Evolutionary conservation across 495 filamentous ascomycete species (phyloP).

Genomic region (Cercophora sp.): DNA sequence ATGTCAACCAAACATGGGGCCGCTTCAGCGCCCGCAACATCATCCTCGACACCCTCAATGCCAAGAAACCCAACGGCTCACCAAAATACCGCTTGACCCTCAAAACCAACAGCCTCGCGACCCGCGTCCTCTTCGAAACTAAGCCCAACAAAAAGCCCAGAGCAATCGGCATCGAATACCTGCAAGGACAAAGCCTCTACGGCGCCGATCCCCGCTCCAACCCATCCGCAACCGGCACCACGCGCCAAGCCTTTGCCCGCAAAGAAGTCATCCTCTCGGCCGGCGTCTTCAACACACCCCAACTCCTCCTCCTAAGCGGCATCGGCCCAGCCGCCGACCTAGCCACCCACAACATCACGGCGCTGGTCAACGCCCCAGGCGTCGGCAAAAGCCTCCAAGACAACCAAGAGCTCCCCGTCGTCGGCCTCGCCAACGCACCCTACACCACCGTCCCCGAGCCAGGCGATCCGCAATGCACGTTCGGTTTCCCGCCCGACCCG

Average conservation of each 20-base stretch:
- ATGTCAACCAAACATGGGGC: slow-evolving; percentile 26
- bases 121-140: too few relatives aligned
- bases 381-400: slow-evolving; percentile 55
- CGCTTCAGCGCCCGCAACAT: slow-evolving; percentile 37
- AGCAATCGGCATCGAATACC: too few relatives aligned
- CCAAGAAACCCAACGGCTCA: too few relatives aligned
- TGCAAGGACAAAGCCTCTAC: too few relatives aligned
- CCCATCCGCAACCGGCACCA: too few relatives aligned
- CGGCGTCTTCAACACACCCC: slow-evolving; percentile 54
- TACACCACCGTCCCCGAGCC: slow-evolving; percentile 1
- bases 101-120: too few relatives aligned
- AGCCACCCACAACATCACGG: slow-evolving; percentile 39
- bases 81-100: too few relatives aligned
- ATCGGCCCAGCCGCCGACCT: slow-evolving; percentile 51
- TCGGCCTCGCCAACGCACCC: slow-evolving; percentile 13
- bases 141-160: too few relatives aligned
- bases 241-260: slow-evolving; percentile 16
- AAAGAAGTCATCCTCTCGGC: slow-evolving; percentile 50
- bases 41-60: slow-evolving; percentile 45
- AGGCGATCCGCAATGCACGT: slow-evolving; percentile 15
- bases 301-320: slow-evolving; percentile 52
- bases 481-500: slow-evolving; percentile 18
- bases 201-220: too few relatives aligned
- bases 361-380: slow-evolving; percentile 44
- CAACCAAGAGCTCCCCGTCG: slow-evolving; percentile 39